Base-by-base conservation (phyloP, 352 stramenopile species). In the Lagenidium giganteum region DNA sequence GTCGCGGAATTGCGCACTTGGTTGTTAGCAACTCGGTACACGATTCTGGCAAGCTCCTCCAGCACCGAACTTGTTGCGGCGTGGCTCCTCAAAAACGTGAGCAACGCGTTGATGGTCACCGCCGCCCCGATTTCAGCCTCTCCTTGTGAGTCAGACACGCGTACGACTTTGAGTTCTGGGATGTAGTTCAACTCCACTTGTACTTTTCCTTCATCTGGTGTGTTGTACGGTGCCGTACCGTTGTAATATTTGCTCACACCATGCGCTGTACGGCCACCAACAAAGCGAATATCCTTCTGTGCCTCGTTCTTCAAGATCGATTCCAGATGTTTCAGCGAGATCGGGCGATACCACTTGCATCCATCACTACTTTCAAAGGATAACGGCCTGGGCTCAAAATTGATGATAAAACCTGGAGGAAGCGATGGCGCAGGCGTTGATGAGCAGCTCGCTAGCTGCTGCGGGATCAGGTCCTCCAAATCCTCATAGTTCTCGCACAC, bases 211-310 rank as follows among this genome's bases (percentile, higher is more conserved):
- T 58, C 45, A 20, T 39, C 53, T 2, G 47, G 14, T 2, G 34
- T 35, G 22, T 64, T 60, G 49, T 68, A 78, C 14, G 68, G 68
- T n/a, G 62, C 65, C 5, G 62, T 75, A 11, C 17, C n/a, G 50
- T 81, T 81, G 42, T 77, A 72, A 46, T 81, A 81, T 47, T 81
- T 81, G 38, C 51, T 66, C 11, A 81, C 65, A 14, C 68, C 68
- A 36, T 73, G 54, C 3, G 68, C 61, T 3, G 68, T 75, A 22
- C 68, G 59, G 12, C 64, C 64, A 9, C 55, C 64, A 8, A 75
- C 52, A 20, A 75, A 47, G 30, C 50, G 42, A 26, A 66, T 45
- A 6, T 46, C 24, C 9, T 42, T 22, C 12, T 47, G 24, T 11
- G 22, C 40, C n/a, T 61, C 57, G 18, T 57, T 37, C 5, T 35